Percentiles rank a stretch among this genome's conserved stretches.
Conservation (phyloP, 108 stramenopile genomes). For the Chaetoceros muelleri region DNA sequence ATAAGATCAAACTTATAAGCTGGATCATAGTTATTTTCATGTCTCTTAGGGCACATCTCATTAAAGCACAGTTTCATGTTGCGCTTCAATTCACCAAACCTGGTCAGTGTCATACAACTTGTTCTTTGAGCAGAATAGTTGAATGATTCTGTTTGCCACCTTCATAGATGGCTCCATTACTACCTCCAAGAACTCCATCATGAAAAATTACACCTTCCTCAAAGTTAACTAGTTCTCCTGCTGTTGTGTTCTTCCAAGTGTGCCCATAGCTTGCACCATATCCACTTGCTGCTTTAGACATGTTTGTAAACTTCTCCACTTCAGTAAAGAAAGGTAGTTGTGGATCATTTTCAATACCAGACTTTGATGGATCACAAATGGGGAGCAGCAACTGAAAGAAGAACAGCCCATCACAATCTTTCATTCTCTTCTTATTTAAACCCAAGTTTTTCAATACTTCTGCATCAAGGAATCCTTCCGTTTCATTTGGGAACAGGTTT, state of each 20-base stretch:
- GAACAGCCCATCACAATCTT: not conserved
- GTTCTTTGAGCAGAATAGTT: not conserved
- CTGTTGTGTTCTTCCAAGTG: not conserved
- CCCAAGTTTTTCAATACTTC: slow-evolving; percentile 8
- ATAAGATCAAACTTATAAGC: slow-evolving; percentile 10
- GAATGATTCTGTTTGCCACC: slow-evolving; percentile 3
- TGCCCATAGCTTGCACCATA: slow-evolving; percentile 1
- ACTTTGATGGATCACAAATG: slow-evolving; percentile 2
- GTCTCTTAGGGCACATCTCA: not conserved
- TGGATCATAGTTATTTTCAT: slow-evolving; percentile 2
- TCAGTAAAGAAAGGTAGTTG: slow-evolving; percentile 7
- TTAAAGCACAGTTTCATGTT: slow-evolving; percentile 5
- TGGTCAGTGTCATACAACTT: not conserved
- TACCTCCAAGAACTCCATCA: slow-evolving; percentile 6
- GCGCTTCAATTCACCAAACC: slow-evolving; percentile 7
- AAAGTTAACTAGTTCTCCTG: slow-evolving; percentile 4
- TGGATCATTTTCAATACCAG: slow-evolving; percentile 1
- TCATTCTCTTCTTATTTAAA: not conserved
- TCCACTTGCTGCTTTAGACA: not conserved
- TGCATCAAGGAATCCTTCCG: not conserved
- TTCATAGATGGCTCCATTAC: slow-evolving; percentile 1
- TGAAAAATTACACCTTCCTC: not conserved
- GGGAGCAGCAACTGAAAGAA: slow-evolving; percentile 11
- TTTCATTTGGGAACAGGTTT: slow-evolving; percentile 2
- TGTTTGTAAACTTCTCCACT: slow-evolving; percentile 2